Conservation (phyloP, 1,139 yeast species). For the Saccharomyces hybrid region DNA sequence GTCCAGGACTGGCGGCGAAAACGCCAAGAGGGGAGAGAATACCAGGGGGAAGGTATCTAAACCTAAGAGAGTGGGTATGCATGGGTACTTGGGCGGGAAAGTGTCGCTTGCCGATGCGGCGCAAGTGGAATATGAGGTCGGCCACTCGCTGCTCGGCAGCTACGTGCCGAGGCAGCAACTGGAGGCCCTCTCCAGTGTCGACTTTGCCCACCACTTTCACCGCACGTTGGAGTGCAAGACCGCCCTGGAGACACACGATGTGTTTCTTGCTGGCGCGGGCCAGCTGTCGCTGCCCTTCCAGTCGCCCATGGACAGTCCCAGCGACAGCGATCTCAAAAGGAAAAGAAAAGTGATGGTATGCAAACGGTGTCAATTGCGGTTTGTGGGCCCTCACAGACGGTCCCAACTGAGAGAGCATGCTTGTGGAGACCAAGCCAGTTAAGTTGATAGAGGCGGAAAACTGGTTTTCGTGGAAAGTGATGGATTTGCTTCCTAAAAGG, state of each 20-base stretch:
- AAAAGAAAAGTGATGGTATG: slow-evolving; percentile 21
- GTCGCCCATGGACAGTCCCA: slow-evolving; percentile 4
- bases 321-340: slow-evolving; percentile 3
- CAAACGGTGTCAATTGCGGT: slow-evolving; percentile 18
- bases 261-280: slow-evolving; percentile 15
- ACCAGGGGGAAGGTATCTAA: slow-evolving; percentile 6
- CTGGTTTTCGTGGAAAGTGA: neutral
- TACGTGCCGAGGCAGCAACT: slow-evolving; percentile 29
- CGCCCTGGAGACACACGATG: slow-evolving; percentile 22
- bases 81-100: slow-evolving; percentile 27
- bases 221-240: slow-evolving; percentile 25
- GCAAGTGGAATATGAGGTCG: slow-evolving; percentile 21
- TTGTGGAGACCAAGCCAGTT: slow-evolving; percentile 5
- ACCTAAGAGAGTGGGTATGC: slow-evolving; percentile 19
- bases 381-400: slow-evolving; percentile 21
- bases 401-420: slow-evolving; percentile 10
- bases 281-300: slow-evolving; percentile 4
- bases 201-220: slow-evolving; percentile 30
- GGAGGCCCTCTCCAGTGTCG: slow-evolving; percentile 28
- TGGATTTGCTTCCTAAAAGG: neutral
- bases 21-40: slow-evolving; percentile 7
- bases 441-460: neutral
- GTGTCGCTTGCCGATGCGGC: slow-evolving; percentile 21
- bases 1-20: slow-evolving; percentile 8
- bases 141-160: slow-evolving; percentile 29